These are phyloP conservation scores for Trametes gibbosa DNA, from an alignment of 768 basidiomycete species.

Conservation along the genomic window DNA sequence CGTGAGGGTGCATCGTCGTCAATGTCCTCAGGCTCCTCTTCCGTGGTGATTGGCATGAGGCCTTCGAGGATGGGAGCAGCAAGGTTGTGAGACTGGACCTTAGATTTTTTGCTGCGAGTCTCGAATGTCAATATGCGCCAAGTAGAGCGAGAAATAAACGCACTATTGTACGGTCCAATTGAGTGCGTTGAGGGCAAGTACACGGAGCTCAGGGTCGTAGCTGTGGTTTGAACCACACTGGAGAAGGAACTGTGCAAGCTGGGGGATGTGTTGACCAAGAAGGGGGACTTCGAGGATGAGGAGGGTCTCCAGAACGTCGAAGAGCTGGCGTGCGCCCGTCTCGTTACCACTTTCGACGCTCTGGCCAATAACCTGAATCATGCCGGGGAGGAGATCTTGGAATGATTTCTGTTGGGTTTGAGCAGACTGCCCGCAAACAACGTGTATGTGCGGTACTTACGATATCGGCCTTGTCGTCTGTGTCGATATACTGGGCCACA, in stretches of 20 bases:
- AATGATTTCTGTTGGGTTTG: conserved; percentile 62
- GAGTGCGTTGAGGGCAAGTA: conserved; percentile 88
- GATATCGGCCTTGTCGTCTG: conserved; percentile 83
- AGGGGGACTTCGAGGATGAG: conserved; percentile 96
- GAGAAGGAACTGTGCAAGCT: conserved; percentile 87
- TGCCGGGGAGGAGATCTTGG: conserved; percentile 81
- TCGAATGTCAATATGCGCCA: conserved; percentile 7
- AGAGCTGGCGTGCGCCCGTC: conserved; percentile 78
- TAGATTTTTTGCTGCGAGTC: conserved; percentile 83
- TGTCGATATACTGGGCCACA: conserved; percentile 88
- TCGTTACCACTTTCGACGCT: conserved; percentile 79
- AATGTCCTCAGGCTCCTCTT: conserved; percentile 90
- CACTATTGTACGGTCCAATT: conserved; percentile 98
- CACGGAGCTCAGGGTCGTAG: conserved; percentile 77
- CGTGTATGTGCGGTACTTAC: conserved; percentile 42
- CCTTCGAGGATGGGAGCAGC: conserved; percentile 85
- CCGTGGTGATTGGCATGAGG: conserved; percentile 91
- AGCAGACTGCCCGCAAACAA: not conserved
- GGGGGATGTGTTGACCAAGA: conserved; percentile 81
- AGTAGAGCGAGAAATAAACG: conserved; percentile 27
- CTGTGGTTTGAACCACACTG: conserved; percentile 74
- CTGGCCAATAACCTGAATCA: conserved; percentile 87
- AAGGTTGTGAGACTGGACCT: conserved; percentile 82
- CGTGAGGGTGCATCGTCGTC: conserved; percentile 92
- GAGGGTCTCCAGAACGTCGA: conserved; percentile 95